phyloP scores from a whole-genome alignment of 176 grass and related monocot genomes.

The Leersia perrieri region DNA sequence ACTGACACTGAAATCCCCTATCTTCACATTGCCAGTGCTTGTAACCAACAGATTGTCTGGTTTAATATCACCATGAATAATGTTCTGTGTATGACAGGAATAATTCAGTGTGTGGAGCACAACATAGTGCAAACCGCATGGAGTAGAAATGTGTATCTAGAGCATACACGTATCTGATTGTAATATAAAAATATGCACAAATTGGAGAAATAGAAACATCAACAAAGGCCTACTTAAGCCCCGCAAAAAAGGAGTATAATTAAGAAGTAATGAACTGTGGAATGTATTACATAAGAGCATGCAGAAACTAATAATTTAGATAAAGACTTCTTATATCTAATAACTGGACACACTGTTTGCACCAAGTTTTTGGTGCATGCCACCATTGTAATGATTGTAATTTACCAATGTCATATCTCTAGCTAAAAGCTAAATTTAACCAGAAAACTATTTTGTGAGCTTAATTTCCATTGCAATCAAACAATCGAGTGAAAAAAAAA shows the following conservation, averaged over 20 bases:
- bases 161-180: neutral
- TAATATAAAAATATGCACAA: neutral
- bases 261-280: no score
- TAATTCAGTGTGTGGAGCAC: neutral
- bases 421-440: neutral
- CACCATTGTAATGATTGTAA: neutral
- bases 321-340: neutral
- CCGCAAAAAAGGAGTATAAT: no score
- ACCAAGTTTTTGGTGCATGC: neutral
- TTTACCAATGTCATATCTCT: neutral
- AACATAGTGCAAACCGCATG: constrained; percentile 19
- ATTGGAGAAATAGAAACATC: neutral
- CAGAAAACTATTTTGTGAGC: neutral
- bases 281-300: neutral
- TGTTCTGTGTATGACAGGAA: constrained; percentile 51
- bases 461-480: neutral
- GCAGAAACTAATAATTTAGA: neutral
- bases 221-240: neutral
- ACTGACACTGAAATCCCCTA: constrained; percentile 92
- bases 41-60: constrained; percentile 92
- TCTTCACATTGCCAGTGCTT: constrained; percentile 67
- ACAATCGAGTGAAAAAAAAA: neutral
- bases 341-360: neutral
- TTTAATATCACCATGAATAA: constrained; percentile 92
- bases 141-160: neutral